A percentile compares a stretch with the other conserved stretches of the same genome.
phyloP scores from a whole-genome alignment of 116 monocot species.

The Iris pallida region DNA sequence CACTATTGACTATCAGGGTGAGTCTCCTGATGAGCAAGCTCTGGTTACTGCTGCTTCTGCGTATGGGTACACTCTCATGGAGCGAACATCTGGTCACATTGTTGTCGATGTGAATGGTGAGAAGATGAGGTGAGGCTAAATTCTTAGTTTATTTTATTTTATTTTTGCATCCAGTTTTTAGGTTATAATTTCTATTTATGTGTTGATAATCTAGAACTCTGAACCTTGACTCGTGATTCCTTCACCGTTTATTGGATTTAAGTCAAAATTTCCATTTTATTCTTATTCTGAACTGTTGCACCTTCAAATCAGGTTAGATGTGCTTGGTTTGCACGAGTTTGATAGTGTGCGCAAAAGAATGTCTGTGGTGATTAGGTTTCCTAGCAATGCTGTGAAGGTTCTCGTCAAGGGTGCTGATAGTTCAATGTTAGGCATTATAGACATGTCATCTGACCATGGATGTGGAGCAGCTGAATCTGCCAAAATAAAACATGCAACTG shows the following conservation, averaged over 20 bases:
- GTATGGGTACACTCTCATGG: slow-evolving; percentile 82
- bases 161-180: slow-evolving; percentile 1
- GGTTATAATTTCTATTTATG: not conserved
- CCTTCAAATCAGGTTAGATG: slow-evolving; percentile 65
- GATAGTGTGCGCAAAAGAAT: slow-evolving; percentile 95
- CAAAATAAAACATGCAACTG: slow-evolving; percentile 48
- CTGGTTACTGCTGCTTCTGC: slow-evolving; percentile 80
- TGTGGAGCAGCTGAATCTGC: slow-evolving; percentile 1
- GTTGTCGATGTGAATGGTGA: slow-evolving; percentile 79
- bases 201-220: slow-evolving; percentile 1
- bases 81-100: slow-evolving; percentile 88
- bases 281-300: slow-evolving; percentile 5
- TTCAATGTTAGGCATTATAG: slow-evolving; percentile 72
- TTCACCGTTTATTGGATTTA: not conserved
- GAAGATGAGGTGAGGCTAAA: slow-evolving; percentile 49
- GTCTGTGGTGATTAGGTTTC: slow-evolving; percentile 90
- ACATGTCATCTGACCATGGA: slow-evolving; percentile 13
- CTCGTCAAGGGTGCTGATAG: slow-evolving; percentile 92
- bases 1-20: slow-evolving; percentile 79
- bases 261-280: slow-evolving; percentile 1
- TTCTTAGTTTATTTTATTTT: not conserved
- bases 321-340: slow-evolving; percentile 90
- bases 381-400: slow-evolving; percentile 70
- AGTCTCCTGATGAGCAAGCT: slow-evolving; percentile 96
- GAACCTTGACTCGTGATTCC: not conserved